Percentiles rank a stretch among this genome's conserved stretches.
Conservation (phyloP, 1,284 basidiomycete species). For the Neotropicomus parvogracilis region DNA sequence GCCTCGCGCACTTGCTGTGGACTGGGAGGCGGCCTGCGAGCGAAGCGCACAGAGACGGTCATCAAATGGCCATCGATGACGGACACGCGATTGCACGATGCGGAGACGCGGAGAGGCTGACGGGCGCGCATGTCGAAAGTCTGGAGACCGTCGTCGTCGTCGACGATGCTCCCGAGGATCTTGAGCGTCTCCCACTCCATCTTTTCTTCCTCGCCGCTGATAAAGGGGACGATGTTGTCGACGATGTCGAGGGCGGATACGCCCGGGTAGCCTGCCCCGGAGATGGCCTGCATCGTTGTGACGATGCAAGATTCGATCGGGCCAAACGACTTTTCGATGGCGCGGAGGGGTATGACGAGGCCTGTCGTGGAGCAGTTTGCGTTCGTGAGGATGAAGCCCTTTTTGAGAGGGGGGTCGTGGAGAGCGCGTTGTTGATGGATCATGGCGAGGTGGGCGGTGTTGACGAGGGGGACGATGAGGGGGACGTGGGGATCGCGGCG, state of each 20-base stretch:
- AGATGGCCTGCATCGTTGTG: conserved; percentile 98
- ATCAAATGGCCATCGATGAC: conserved; percentile 92
- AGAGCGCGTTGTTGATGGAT: conserved; percentile 77
- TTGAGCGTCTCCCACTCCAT: conserved; percentile 99
- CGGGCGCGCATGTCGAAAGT: conserved; percentile 82
- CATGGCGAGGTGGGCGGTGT: conserved; percentile 84
- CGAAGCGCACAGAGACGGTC: conserved; percentile 86
- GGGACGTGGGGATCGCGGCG: conserved; percentile 93
- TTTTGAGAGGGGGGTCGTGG: conserved; percentile 68
- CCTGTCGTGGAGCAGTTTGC: conserved; percentile 99
- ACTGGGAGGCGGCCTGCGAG: conserved; percentile 75
- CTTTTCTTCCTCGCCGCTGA: conserved; percentile 96
- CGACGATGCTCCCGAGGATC: conserved; percentile 83
- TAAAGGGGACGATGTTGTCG: conserved; percentile 96
- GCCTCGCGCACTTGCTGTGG: conserved; percentile 87
- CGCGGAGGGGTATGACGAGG: conserved; percentile 87
- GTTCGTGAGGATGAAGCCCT: conserved; percentile 97
- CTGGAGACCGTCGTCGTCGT: conserved; percentile 50
- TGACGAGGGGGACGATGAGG: conserved; percentile 95
- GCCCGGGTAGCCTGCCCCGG: conserved; percentile 95
- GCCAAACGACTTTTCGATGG: conserved; percentile 90
- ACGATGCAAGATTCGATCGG: conserved; percentile 88
- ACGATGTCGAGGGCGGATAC: conserved; percentile 88
- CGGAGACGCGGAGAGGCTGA: conserved; percentile 84
- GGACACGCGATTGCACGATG: conserved; percentile 89